Percentiles rank a stretch among this genome's conserved stretches.
Conservation (phyloP, 2,329 filamentous ascomycete genomes). For the Keithomyces neogunnii region DNA sequence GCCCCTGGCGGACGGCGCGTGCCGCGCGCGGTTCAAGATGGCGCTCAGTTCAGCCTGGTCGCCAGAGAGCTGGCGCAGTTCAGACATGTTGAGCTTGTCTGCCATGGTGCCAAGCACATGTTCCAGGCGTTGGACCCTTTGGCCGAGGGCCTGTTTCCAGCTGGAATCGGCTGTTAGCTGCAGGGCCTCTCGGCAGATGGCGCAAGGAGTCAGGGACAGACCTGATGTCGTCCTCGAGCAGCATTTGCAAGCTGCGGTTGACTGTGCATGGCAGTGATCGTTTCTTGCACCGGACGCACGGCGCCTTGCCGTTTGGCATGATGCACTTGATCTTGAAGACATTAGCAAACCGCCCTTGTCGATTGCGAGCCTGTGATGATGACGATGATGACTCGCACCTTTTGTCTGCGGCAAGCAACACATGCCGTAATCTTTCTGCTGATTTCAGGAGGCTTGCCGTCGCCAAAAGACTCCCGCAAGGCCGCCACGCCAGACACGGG, state of each 20-base stretch:
- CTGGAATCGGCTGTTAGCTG: conserved; percentile 9
- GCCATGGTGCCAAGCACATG: conserved; percentile 20
- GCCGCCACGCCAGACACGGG: conserved; percentile 6
- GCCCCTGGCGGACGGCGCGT: too few relatives aligned
- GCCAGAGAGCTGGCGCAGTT: not conserved
- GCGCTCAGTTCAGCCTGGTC: not conserved
- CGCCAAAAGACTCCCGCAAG: conserved; percentile 24
- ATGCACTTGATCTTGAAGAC: conserved; percentile 23
- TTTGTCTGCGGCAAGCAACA: conserved; percentile 30
- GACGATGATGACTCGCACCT: conserved; percentile 19
- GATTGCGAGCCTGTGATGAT: too few relatives aligned
- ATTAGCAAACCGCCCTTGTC: too few relatives aligned
- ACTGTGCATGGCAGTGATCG: conserved; percentile 29
- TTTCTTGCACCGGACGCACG: conserved; percentile 30
- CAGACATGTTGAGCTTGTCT: not conserved
- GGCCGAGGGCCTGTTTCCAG: conserved; percentile 30
- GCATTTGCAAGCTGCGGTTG: conserved; percentile 31
- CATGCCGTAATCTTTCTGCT: conserved; percentile 26
- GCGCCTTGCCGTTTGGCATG: conserved; percentile 26
- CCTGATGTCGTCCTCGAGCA: conserved; percentile 29
- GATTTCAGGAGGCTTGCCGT: conserved; percentile 25
- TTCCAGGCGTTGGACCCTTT: conserved; percentile 27
- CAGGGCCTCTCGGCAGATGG: not conserved
- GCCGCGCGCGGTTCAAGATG: too few relatives aligned
- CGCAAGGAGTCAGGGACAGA: conserved; percentile 7